Base-by-base conservation (phyloP, 805 yeast species). In the Danielia oregonensis region DNA sequence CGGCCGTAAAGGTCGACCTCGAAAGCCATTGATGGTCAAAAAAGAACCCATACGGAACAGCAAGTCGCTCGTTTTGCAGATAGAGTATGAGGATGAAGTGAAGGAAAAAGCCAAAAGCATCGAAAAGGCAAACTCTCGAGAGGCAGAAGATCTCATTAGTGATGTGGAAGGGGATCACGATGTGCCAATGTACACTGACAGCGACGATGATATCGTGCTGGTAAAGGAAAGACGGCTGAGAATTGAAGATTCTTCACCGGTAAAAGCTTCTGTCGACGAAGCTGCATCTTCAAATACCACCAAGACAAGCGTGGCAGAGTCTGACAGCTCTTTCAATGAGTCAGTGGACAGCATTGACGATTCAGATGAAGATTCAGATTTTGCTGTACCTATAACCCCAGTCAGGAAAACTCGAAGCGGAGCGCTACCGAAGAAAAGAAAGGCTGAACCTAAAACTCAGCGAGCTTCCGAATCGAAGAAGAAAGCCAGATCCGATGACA, bases 401-500 rank as follows among this genome's bases (percentile, higher is more conserved):
- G 13, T 10, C 4, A 7, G 26, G 22, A 24, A 24, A 26, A 23
- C 29, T 33, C 26, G 14, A 23, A 13, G 17, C 26, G 30, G 16
- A 22, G n/a, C 8, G 29, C 15, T 10, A 13, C 8, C 24, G 24
- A 23, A 5, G 12, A 6, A 5, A n/a, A 11, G 10, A 12, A 9
- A 15, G 14, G 21, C 13, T 19, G 21, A 7, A 24, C 23, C 17
- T 18, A 27, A 13, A 21, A 8, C 18, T 13, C 6, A 19, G 22
- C 22, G 21, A 28, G 7, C 30, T 28, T n/a, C 18, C 15, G 13
- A 21, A 16, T 15, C 24, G n/a, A 36, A 31, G 26, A 29, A 24
- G 12, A 19, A 19, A 7, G 22, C 22, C 22, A n/a, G n/a, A n/a
- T 19, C 22, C 13, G 22, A 19, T 19, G 46, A 42, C 18, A 46